phyloP scores from a whole-genome alignment of 495 filamentous ascomycete species.

The Immersiella caudata region DNA sequence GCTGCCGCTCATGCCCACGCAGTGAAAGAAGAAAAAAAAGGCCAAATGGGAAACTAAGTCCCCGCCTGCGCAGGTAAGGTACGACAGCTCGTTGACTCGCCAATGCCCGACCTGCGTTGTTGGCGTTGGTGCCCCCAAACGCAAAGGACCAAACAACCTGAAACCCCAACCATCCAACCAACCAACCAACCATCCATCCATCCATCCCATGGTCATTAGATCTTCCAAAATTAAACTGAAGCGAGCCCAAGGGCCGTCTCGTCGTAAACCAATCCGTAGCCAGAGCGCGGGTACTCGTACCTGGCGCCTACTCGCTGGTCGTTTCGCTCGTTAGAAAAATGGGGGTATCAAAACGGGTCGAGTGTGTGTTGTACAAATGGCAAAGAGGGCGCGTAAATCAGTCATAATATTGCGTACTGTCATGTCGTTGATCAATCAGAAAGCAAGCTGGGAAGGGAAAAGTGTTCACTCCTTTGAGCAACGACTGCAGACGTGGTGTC shows the following conservation, averaged over 20 bases:
- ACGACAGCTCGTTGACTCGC: conserved; percentile 6
- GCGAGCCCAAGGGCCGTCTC: background rate
- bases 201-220: background rate
- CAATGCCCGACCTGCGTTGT: background rate
- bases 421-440: background rate
- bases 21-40: too few relatives aligned
- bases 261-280: background rate
- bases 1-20: background rate
- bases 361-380: background rate
- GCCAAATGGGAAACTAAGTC: background rate
- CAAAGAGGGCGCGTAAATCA: background rate
- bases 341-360: background rate
- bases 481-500: background rate
- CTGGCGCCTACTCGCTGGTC: background rate
- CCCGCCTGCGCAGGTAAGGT: background rate
- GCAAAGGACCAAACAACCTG: background rate
- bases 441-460: background rate
- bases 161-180: background rate
- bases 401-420: background rate
- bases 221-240: background rate
- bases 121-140: background rate
- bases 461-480: background rate
- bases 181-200: too few relatives aligned
- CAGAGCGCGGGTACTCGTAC: background rate
- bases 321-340: background rate